A percentile compares a stretch with the other conserved stretches of the same genome.
phyloP scores from a whole-genome alignment of 768 basidiomycete species.

The Panus rudis region DNA sequence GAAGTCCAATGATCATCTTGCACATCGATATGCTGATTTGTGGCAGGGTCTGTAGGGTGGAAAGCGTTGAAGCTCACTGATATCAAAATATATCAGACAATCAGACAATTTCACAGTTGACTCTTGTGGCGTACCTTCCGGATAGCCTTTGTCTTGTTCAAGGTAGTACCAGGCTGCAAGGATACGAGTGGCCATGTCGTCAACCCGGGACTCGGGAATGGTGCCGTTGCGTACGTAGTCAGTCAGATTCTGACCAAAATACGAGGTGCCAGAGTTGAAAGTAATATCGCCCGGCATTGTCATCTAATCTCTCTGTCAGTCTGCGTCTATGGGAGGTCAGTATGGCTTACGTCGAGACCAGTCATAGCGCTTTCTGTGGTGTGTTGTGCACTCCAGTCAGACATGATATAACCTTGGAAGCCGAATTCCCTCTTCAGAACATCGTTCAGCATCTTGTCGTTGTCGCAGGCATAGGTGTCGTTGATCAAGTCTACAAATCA shows the following conservation, averaged over 20 bases:
- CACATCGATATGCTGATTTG: slow-evolving; percentile 60
- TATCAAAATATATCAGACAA: background rate
- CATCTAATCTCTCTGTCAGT: slow-evolving; percentile 37
- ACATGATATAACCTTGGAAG: slow-evolving; percentile 75
- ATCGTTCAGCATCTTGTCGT: slow-evolving; percentile 61
- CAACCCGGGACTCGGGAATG: slow-evolving; percentile 55
- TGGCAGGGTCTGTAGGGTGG: slow-evolving; percentile 38
- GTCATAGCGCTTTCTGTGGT: slow-evolving; percentile 54
- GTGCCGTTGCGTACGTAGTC: slow-evolving; percentile 64
- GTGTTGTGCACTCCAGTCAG: slow-evolving; percentile 64
- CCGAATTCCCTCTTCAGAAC: slow-evolving; percentile 71
- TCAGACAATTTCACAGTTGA: background rate
- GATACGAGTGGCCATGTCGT: slow-evolving; percentile 82
- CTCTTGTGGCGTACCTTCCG: slow-evolving; percentile 28
- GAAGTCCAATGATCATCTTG: slow-evolving; percentile 61
- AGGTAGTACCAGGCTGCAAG: slow-evolving; percentile 65
- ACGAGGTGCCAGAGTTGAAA: slow-evolving; percentile 43
- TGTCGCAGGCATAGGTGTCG: slow-evolving; percentile 70
- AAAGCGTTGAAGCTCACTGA: slow-evolving; percentile 67
- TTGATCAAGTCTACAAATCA: slow-evolving; percentile 49
- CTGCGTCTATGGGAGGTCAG: background rate
- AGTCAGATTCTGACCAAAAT: slow-evolving; percentile 64
- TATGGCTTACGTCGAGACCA: slow-evolving; percentile 53
- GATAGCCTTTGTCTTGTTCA: slow-evolving; percentile 59
- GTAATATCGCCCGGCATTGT: slow-evolving; percentile 62